A percentile compares a stretch with the other conserved stretches of the same genome.
Evolutionary conservation across 2,329 filamentous ascomycete genomes (phyloP).

Genomic region (Sphaerostilbella broomeana): DNA sequence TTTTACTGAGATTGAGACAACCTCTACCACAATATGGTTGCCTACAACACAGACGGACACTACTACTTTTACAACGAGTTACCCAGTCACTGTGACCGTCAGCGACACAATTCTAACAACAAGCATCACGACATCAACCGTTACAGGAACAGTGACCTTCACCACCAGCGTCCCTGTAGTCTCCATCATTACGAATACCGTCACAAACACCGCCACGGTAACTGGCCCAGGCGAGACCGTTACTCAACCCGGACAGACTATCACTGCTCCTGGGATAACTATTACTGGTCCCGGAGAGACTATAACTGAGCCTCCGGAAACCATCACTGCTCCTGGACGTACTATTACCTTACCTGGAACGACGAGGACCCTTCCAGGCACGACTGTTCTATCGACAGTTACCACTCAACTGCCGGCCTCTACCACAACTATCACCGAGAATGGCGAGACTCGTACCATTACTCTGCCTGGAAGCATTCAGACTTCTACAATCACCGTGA

Average conservation of each 20-base stretch:
- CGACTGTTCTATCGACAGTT: slow-evolving; percentile 12
- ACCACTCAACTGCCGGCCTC: slow-evolving; percentile 8
- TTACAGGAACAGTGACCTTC: slow-evolving; percentile 13
- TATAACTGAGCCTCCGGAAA: slow-evolving; percentile 13
- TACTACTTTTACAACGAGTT: slow-evolving; percentile 11
- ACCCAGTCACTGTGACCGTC: slow-evolving; percentile 16
- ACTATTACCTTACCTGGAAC: slow-evolving; percentile 23
- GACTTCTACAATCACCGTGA: slow-evolving; percentile 26
- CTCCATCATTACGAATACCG: slow-evolving; percentile 13
- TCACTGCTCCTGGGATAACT: slow-evolving; percentile 20
- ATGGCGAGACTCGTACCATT: slow-evolving; percentile 3
- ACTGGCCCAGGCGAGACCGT: slow-evolving; percentile 9
- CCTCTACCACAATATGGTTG: slow-evolving; percentile 15
- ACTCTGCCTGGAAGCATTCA: slow-evolving; percentile 21
- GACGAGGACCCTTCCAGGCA: slow-evolving; percentile 16
- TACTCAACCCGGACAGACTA: slow-evolving; percentile 14
- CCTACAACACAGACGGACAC: slow-evolving; percentile 14
- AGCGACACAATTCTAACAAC: slow-evolving; percentile 14
- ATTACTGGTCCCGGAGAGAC: slow-evolving; percentile 16
- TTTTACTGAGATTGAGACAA: no score
- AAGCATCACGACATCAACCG: slow-evolving; percentile 11
- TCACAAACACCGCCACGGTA: slow-evolving; percentile 5
- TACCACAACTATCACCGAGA: slow-evolving; percentile 15
- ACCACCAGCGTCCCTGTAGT: slow-evolving; percentile 15
- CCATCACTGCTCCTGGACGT: slow-evolving; percentile 19